These are phyloP conservation scores for Echinochloa phyllopogon DNA, from an alignment of 176 grass and related monocot species.

Conservation along the genomic window DNA sequence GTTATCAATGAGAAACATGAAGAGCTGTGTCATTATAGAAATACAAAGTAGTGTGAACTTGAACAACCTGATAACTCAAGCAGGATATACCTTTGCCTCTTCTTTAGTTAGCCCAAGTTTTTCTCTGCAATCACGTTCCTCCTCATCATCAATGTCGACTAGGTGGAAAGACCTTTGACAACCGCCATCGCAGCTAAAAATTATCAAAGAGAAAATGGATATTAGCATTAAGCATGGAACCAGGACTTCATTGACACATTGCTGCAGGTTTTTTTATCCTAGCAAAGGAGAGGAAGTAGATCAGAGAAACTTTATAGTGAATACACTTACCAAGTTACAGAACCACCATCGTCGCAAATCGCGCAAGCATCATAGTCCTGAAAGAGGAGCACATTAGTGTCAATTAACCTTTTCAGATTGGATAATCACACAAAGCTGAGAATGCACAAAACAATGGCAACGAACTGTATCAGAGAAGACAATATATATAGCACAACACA, in stretches of 20 bases:
- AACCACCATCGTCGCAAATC: constrained; percentile 19
- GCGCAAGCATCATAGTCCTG: background rate
- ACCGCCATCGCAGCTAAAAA: constrained; percentile 58
- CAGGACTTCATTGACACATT: background rate
- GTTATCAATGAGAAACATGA: constrained; percentile 35
- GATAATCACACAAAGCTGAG: background rate
- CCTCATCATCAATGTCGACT: background rate
- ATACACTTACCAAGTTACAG: constrained; percentile 22
- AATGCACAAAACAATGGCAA: background rate
- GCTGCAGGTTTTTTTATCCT: background rate
- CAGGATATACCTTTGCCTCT: constrained; percentile 43
- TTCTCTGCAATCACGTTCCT: constrained; percentile 28
- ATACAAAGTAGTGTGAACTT: constrained; percentile 26
- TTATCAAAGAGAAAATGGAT: constrained; percentile 15
- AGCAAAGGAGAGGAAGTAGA: background rate
- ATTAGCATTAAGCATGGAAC: constrained; percentile 2
- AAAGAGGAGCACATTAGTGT: background rate
- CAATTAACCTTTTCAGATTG: background rate
- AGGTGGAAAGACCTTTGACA: constrained; percentile 66
- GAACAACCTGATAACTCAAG: background rate
- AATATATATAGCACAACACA: background rate
- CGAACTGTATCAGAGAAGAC: background rate
- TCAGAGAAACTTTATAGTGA: constrained; percentile 7
- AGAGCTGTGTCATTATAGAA: background rate
- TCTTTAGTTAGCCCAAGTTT: constrained; percentile 51